Evolutionary conservation across 1,284 basidiomycete species (phyloP), one percentile per base, ranked within the genome.

Genomic region (Leccinum proximum): DNA sequence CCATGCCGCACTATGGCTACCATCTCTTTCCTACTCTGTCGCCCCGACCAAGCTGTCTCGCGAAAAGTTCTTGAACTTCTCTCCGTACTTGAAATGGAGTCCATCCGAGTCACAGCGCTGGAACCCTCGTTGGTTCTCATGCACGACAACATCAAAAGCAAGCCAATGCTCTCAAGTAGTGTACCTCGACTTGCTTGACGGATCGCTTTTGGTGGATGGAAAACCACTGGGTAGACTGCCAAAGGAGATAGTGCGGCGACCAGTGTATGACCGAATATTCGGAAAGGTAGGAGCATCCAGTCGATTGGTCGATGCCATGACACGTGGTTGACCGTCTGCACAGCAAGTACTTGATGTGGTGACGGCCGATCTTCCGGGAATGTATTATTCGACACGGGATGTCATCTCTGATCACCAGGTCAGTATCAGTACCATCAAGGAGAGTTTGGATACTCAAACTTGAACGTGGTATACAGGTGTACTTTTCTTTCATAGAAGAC

Each of bases 151-250:
- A 2, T 22, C 64, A 6, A 40, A 66, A 35, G 13, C 6, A 1
- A n/a, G 11, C 0, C 61, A 67, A 18, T 22, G 30, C 8, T 58
- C 68, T 4, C 73, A 77, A 37, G 33, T 11, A 6, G 71, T 84
- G 0, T 74, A 79, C 63, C 67, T 80, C 16, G 76, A 85, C 62
- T 45, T 83, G 1, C 65, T 83, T 5, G 69, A 76, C 42, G 83
- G 83, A 8, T 64, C 67, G 8, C 71, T 85, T 5, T 70, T 82
- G 6, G 74, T 84, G 7, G 69, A 80, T 57, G 83, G 81, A 0
- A 75, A 75, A 59, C 73, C 77, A 1, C 61, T 82, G 4, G 77
- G 78, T 6, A 75, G 76, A 26, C 72, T 85, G 11, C 79, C 81
- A 0, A 60, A 45, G 1, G 64, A 68, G 0, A 79, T 82, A 45